Evolutionary conservation across 140 eudicot genomes (phyloP).

Genomic region (Ambrosia hybrid): DNA sequence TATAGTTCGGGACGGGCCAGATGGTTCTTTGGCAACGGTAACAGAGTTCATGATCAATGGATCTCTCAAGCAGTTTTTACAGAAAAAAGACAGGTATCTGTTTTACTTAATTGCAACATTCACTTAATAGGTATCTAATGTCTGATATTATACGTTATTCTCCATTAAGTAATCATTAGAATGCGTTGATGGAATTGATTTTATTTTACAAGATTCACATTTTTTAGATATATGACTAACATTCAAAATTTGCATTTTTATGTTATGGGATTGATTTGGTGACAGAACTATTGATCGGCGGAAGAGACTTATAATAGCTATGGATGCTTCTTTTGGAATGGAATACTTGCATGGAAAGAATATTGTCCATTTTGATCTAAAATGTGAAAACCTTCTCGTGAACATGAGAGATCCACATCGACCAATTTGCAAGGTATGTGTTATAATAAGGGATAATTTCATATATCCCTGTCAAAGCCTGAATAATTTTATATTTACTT

Average conservation of each 20-base stretch:
- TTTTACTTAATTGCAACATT: background rate
- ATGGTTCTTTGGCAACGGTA: constrained; percentile 81
- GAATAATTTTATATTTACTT: background rate
- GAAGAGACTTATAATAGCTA: constrained; percentile 61
- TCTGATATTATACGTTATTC: background rate
- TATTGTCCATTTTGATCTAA: constrained; percentile 74
- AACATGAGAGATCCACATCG: constrained; percentile 73
- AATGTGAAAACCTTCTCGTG: constrained; percentile 74
- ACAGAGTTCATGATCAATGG: constrained; percentile 87
- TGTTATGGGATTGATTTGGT: constrained; percentile 4
- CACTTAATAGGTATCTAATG: background rate
- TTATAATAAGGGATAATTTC: background rate
- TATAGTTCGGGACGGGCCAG: constrained; percentile 89
- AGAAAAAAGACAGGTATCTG: constrained; percentile 61
- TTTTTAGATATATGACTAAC: background rate
- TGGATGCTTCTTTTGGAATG: constrained; percentile 92
- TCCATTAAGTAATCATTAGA: background rate
- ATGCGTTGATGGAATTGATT: background rate
- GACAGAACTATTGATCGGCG: constrained; percentile 70
- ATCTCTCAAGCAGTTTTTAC: constrained; percentile 64
- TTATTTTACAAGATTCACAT: background rate
- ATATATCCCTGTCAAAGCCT: background rate
- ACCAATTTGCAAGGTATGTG: constrained; percentile 72
- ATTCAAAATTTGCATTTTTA: background rate
- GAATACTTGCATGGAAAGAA: constrained; percentile 78